Evolutionary conservation across 179 eudicot genomes (phyloP), one percentile per base, ranked within the genome.

Genomic region (Nepenthes alata): DNA sequence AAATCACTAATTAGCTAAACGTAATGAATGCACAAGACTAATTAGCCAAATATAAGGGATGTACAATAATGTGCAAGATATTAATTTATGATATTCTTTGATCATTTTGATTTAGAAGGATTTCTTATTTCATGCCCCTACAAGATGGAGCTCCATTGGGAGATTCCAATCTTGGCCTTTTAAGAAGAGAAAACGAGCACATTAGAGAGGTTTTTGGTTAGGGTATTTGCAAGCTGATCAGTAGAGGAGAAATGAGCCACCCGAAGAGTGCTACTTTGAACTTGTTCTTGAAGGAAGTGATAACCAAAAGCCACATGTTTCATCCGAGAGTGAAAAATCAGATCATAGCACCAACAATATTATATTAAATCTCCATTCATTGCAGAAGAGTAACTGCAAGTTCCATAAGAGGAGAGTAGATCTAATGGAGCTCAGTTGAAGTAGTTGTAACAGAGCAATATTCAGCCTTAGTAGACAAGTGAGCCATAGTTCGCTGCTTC

Each of bases 151-250:
- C 11, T 5, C 34, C 57, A n/a, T 12, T 1, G 1, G 57, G 14
- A 5, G n/a, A 53, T 10, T 53, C 57, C 15, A 53, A 53, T 53
- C 57, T 53, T 53, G 34, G 7, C 1, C 34, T 9, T 53, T 5
- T 6, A n/a, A 6, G 14, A 5, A 9, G 34, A 5, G 34, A 53
- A 53, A 10, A 5, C 11, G 6, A 6, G 57, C 25, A 25, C 25
- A 11, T 6, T 12, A 6, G 57, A n/a, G 6, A 53, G 57, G 7
- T 7, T 7, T n/a, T 53, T 53, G 11, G 57, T 53, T 11, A 53
- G 57, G n/a, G 57, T 13, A 53, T 53, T n/a, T 10, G 57, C 57
- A 10, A 53, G 57, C 34, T 53, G 15, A 53, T 53, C 57, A 11
- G 6, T 53, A 9, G n/a, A 10, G n/a, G 57, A 53, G 11, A 53